Conservation (phyloP, 2,329 filamentous ascomycete genomes). For the Aspergillus alliaceus region DNA sequence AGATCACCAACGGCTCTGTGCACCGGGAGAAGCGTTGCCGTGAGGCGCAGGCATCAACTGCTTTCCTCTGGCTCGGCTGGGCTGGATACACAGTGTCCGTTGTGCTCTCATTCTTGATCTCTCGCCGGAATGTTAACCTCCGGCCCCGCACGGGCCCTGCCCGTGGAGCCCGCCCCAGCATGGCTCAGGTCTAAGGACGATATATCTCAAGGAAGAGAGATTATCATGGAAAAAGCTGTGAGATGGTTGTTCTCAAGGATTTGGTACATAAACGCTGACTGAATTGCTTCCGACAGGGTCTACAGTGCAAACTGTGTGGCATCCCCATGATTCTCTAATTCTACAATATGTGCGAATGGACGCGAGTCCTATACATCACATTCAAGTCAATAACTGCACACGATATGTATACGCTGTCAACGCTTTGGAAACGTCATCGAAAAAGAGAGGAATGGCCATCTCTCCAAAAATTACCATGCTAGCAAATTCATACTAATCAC, state of each 20-base stretch:
- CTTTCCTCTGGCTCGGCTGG: slow-evolving; percentile 55
- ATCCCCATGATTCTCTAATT: not conserved
- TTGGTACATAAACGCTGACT: not conserved
- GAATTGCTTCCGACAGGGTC: not conserved
- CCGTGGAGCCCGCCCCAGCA: slow-evolving; percentile 38
- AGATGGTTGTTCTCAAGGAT: not conserved
- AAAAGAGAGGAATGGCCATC: not conserved
- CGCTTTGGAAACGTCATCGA: not conserved
- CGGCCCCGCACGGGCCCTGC: slow-evolving; percentile 33
- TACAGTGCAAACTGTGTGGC: not conserved
- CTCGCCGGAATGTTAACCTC: slow-evolving; percentile 35
- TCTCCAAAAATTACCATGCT: not conserved
- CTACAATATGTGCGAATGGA: not conserved
- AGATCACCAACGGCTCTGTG: slow-evolving; percentile 46
- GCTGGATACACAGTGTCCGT: slow-evolving; percentile 44
- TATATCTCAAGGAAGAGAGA: not conserved
- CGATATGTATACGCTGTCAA: not conserved
- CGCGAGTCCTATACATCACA: not conserved
- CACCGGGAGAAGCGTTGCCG: slow-evolving; percentile 45
- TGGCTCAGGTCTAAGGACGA: slow-evolving; percentile 45
- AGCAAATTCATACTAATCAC: not conserved
- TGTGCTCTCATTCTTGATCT: slow-evolving; percentile 40
- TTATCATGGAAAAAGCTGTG: not conserved
- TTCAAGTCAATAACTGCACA: not conserved
- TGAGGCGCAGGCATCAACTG: slow-evolving; percentile 51